A percentile compares a stretch with the other conserved stretches of the same genome.
phyloP scores from a whole-genome alignment of 768 basidiomycete species.

The Tricholoma saponaceum region DNA sequence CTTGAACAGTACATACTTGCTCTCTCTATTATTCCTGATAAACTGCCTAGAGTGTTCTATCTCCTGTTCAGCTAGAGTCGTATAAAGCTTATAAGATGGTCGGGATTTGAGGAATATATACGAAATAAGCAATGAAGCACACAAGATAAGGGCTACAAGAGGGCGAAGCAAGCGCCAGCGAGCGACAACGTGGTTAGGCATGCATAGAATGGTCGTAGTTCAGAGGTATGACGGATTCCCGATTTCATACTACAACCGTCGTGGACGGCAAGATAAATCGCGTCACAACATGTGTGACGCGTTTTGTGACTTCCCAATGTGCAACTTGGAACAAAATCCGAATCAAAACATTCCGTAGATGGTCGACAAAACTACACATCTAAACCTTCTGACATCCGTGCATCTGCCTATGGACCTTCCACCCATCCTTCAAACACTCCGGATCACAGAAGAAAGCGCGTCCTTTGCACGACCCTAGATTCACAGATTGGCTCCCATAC shows the following conservation, averaged over 20 bases:
- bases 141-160: conserved; percentile 10
- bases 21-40: conserved; percentile 20
- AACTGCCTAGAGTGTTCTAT: conserved; percentile 23
- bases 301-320: too few species aligned
- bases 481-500: too few species aligned
- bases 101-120: conserved; percentile 31
- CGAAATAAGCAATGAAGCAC: conserved; percentile 16
- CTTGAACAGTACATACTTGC: conserved; percentile 39
- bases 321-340: not conserved
- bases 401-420: conserved; percentile 22
- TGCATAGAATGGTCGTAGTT: conserved; percentile 9
- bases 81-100: conserved; percentile 38
- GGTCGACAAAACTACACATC: too few species aligned
- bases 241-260: too few species aligned
- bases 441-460: conserved; percentile 23
- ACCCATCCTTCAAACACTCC: conserved; percentile 21
- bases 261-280: too few species aligned
- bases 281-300: not conserved
- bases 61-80: conserved; percentile 26
- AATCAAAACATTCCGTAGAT: conserved; percentile 4
- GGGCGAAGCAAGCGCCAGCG: conserved; percentile 19
- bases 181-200: conserved; percentile 8
- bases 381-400: too few species aligned
- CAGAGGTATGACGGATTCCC: not conserved
- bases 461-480: conserved; percentile 22